Evolutionary conservation across 176 grass and related monocot species (phyloP), one percentile per base, ranked within the genome.

Genomic region (Eleusine indica): DNA sequence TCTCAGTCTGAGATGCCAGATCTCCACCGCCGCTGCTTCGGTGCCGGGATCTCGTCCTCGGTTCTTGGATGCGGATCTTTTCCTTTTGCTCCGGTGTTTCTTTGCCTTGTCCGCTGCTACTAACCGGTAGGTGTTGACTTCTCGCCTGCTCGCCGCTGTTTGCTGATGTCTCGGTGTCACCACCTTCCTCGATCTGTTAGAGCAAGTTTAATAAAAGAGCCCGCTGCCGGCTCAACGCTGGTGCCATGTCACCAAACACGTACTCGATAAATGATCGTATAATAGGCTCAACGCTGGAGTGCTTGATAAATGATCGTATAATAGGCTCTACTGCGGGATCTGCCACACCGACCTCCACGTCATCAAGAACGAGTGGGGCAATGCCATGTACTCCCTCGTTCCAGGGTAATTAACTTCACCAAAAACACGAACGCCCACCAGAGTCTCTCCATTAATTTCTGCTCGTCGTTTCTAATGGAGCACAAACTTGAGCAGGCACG

Each of bases 311-410:
- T 25, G 25, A 25, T 25, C 25, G 25, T 25, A 25, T 25, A 25
- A 25, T 25, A 25, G 25, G 25, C 25, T 25, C 25, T 25, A 25
- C 86, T 94, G 92, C 22, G 92, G 89, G 9, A 84, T 91, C 81
- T 94, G 92, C 80, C 92, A 94, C 81, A 91, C 92, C 0, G 92
- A 94, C 52, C 86, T 94, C 3, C 90, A 94, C 67, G 61, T 40
- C 29, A 83, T 91, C 78, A 92, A 80, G 83, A 94, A 94, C 70
- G 87, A 94, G 17, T 91, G 92, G 92, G 49, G 77, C 1, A 94
- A 84, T n/a, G 80, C 92, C 28, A 77, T 79, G 76, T 94, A 94
- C 78, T 89, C 92, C 5, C 73, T 89, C 14, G 92, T 94, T 22
- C 92, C 92, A 80, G 44, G 44, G 44, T 47, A 47, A 47, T 10